Conservation (phyloP, 169 alveolate genomes). For the Eimeria acervulina region DNA sequence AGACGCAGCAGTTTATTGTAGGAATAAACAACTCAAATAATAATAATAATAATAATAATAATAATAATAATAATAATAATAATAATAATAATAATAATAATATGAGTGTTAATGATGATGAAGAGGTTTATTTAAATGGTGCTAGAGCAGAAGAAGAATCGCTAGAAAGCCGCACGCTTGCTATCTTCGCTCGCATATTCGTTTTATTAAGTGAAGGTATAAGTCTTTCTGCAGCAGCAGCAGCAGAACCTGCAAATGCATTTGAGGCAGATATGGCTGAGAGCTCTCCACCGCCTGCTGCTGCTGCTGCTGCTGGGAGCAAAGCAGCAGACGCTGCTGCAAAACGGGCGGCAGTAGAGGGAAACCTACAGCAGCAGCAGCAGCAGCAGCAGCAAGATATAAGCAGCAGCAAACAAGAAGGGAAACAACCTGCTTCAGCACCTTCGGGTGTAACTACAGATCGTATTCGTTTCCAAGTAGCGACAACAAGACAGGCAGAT, state of each 20-base stretch:
- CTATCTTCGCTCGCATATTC: slow-evolving; percentile 55
- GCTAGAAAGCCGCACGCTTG: slow-evolving; percentile 12
- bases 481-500: slow-evolving; percentile 19
- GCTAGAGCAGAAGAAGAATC: slow-evolving; percentile 9
- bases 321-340: not conserved
- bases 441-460: not conserved
- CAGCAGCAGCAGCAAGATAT: not conserved
- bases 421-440: not conserved
- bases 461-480: not conserved
- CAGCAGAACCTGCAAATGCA: not conserved
- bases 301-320: not conserved
- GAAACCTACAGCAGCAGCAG: not conserved
- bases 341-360: not conserved
- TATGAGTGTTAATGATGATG: too few relatives aligned
- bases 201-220: slow-evolving; percentile 17
- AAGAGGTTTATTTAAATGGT: too few relatives aligned
- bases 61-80: too few relatives aligned
- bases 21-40: too few relatives aligned
- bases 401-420: slow-evolving; percentile 22
- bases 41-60: too few relatives aligned
- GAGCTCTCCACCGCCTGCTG: not conserved
- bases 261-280: not conserved
- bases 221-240: not conserved
- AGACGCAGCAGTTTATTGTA: not conserved
- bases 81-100: too few relatives aligned